Evolutionary conservation across 768 basidiomycete species (phyloP), one percentile per base, ranked within the genome.

Genomic region (Gloeostereum incarnatum): DNA sequence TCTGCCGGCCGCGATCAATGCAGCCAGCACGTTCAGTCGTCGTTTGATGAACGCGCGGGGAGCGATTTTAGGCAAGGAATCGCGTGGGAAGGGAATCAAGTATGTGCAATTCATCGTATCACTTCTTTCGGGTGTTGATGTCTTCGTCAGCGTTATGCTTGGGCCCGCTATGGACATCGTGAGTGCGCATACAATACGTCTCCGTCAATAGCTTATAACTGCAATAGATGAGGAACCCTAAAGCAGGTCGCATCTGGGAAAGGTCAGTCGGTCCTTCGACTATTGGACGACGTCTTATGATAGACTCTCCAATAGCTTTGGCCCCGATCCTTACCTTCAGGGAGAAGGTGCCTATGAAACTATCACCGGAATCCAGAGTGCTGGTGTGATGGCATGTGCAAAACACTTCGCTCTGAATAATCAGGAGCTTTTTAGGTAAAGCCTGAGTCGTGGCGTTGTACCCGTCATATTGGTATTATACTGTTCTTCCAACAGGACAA

Each of bases 21-120:
- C 57, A 6, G 70, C 69, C 2, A 56, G 66, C 6, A 69, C 69
- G 7, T 75, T 73, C 50, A 73, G 81, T 52, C 64, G 71, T 19
- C 63, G 77, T 23, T 57, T 85, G 6, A 81, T 84, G 64, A 68
- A 73, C 35, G 64, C 67, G 25, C 64, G 82, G 33, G 82, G 77
- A 3, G 58, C 62, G 3, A 78, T 78, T 0, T 58, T 86, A 44
- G 83, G 75, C 3, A 61, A 73, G 38, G 84, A 88, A 53, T 81
- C 75, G 51, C 57, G 71, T 13, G 76, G 68, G 9, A 80, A 82
- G 53, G 85, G 85, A 16, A 73, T 73, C 8, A 50, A 74, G 48
- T 29, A 59, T 43, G 5, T 51, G 6, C 47, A 62, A 5, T 49
- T 49, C 48, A 20, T 45, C 45, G 10, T 38, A 33, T 29, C 13